Conservation (phyloP, 805 yeast species). For the Cyberlindnera veronae region DNA sequence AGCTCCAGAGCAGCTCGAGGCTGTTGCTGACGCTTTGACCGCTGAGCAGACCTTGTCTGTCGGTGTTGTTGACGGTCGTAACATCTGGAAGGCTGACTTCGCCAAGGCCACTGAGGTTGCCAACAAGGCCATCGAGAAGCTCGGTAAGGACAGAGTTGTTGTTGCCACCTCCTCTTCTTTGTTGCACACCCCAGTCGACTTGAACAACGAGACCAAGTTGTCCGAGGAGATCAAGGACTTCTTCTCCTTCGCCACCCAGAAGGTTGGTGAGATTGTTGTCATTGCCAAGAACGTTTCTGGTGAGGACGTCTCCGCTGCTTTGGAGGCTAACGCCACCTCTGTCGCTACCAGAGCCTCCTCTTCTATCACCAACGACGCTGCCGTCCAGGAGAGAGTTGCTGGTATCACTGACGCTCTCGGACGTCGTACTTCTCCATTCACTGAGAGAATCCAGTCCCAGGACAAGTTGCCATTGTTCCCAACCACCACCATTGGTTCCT, state of each 20-base stretch:
- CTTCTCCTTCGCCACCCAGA: constrained; percentile 98
- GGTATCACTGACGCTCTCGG: constrained; percentile 71
- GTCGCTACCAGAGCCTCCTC: constrained; percentile 84
- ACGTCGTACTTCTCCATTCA: constrained; percentile 84
- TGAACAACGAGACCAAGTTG: constrained; percentile 86
- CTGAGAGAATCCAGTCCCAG: constrained; percentile 84
- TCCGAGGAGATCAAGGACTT: constrained; percentile 91
- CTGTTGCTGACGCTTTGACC: constrained; percentile 62
- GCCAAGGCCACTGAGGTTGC: constrained; percentile 81
- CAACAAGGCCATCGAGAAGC: constrained; percentile 74
- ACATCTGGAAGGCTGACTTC: constrained; percentile 98
- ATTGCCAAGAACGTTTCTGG: constrained; percentile 86
- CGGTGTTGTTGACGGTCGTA: constrained; percentile 98
- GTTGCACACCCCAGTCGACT: constrained; percentile 98
- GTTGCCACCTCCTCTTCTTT: constrained; percentile 96
- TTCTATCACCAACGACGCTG: constrained; percentile 84
- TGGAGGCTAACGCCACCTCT: constrained; percentile 84
- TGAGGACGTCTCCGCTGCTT: constrained; percentile 69
- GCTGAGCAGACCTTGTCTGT: constrained; percentile 81
- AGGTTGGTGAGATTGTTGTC: constrained; percentile 85
- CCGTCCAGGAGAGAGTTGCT: constrained; percentile 84
- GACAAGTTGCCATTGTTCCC: constrained; percentile 98
- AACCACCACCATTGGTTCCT: constrained; percentile 99
- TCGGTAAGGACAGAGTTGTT: constrained; percentile 82
- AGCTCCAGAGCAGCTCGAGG: constrained; percentile 93